These are phyloP conservation scores for Podaxis sp. DNA, from an alignment of 768 basidiomycete species.

Conservation along the genomic window DNA sequence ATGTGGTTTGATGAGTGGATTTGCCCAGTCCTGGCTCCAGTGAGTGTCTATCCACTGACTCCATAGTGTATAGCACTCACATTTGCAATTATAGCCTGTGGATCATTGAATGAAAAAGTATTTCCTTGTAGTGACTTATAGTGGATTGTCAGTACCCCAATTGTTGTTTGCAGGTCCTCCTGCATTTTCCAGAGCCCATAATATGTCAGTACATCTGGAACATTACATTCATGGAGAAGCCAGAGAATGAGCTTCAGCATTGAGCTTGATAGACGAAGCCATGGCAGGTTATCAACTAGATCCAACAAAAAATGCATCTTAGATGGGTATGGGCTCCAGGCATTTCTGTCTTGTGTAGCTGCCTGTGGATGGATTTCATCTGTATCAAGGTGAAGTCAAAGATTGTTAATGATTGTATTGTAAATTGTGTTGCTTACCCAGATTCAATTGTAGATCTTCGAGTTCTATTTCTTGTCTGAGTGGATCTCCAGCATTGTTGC, in stretches of 20 bases:
- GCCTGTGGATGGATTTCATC: too few species aligned
- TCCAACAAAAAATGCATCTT: conserved; percentile 26
- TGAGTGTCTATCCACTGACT: not conserved
- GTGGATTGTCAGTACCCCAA: conserved; percentile 22
- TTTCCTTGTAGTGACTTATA: conserved; percentile 27
- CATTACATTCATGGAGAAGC: conserved; percentile 27
- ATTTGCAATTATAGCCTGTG: conserved; percentile 24
- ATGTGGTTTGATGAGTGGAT: conserved; percentile 25
- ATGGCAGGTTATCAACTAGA: conserved; percentile 31
- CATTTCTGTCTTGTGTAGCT: not conserved
- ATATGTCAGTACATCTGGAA: conserved; percentile 29
- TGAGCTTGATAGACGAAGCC: conserved; percentile 27
- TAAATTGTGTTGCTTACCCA: not conserved
- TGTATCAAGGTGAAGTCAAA: not conserved
- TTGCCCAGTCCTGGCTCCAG: conserved; percentile 30
- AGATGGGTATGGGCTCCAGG: conserved; percentile 18
- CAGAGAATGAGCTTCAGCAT: conserved; percentile 33
- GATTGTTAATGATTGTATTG: not conserved
- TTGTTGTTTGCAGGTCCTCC: conserved; percentile 16
- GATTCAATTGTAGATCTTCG: too few species aligned
- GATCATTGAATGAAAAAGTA: conserved; percentile 31
- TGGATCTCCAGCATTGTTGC: not conserved
- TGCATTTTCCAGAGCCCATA: conserved; percentile 24
- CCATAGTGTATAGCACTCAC: conserved; percentile 16
- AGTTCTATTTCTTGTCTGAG: too few species aligned